phyloP scores from a whole-genome alignment of 768 basidiomycete genomes.

The Lactarius evosmus region DNA sequence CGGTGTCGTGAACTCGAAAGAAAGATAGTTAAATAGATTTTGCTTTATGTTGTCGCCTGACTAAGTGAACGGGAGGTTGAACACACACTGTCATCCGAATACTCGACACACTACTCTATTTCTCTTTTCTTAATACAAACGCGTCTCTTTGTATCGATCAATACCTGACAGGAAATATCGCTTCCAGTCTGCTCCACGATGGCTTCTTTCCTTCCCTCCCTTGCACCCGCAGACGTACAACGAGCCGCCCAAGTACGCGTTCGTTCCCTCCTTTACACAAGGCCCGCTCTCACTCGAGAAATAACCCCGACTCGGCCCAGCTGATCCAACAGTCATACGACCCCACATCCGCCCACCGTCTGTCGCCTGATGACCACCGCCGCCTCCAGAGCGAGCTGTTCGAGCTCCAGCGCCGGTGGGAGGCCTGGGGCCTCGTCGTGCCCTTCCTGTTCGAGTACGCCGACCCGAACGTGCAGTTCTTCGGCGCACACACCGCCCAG shows the following conservation, averaged over 20 bases:
- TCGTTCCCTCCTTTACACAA: slow-evolving; percentile 20
- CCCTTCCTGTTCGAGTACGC: slow-evolving; percentile 62
- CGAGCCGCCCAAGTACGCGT: slow-evolving; percentile 55
- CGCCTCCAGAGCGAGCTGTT: slow-evolving; percentile 69
- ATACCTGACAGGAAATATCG: too few species aligned
- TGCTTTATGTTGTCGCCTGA: background rate
- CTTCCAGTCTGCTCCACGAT: background rate
- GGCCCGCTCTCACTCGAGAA: background rate
- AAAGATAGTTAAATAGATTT: background rate
- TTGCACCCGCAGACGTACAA: slow-evolving; percentile 51
- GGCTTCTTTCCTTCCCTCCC: slow-evolving; percentile 47
- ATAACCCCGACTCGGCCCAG: too few species aligned
- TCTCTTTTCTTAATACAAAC: background rate
- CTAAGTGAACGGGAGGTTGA: background rate
- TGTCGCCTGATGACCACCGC: slow-evolving; percentile 58
- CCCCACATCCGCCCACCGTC: slow-evolving; percentile 43
- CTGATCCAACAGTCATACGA: slow-evolving; percentile 64
- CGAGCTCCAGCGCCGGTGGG: slow-evolving; percentile 69
- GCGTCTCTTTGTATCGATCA: background rate
- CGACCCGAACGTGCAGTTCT: slow-evolving; percentile 88
- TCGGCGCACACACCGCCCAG: slow-evolving; percentile 89
- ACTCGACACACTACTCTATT: background rate
- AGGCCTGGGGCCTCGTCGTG: slow-evolving; percentile 82
- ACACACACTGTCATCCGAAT: background rate
- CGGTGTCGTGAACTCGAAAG: background rate